phyloP scores from a whole-genome alignment of 2,329 filamentous ascomycete species.

The Juglanconis sp. region DNA sequence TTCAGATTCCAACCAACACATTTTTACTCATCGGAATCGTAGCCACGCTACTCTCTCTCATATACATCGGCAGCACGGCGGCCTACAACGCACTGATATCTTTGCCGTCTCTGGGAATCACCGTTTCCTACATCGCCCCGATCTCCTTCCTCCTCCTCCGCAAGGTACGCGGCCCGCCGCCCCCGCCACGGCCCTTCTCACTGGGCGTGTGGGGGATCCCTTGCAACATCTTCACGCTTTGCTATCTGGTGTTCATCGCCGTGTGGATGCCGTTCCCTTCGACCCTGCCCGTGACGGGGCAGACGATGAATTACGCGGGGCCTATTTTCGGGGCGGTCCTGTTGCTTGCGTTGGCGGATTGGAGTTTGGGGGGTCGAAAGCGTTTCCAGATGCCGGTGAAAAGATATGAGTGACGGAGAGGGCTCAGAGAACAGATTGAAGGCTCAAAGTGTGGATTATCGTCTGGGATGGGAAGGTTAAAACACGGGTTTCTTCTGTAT shows the following conservation, averaged over 20 bases:
- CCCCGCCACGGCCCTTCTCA: no score
- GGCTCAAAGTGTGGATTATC: no score
- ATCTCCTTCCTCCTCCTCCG: neutral
- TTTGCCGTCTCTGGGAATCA: neutral
- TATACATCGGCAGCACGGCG: neutral
- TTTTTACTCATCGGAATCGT: neutral
- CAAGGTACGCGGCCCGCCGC: neutral
- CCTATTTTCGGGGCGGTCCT: neutral
- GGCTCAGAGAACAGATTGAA: no score
- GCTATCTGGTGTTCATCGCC: neutral
- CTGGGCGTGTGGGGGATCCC: neutral
- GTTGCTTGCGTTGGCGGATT: neutral
- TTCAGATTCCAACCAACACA: neutral
- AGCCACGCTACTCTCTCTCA: neutral
- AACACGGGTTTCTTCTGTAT: no score
- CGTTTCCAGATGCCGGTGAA: neutral
- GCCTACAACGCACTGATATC: neutral
- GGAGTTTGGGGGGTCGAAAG: neutral
- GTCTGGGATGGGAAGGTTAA: no score
- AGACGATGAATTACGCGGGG: neutral
- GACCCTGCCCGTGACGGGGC: neutral
- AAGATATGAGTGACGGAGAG: neutral
- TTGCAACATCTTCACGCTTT: neutral
- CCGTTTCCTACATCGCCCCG: neutral
- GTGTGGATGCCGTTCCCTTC: neutral